These are phyloP conservation scores for Scenedesmus sp. DNA, from an alignment of 163 green algal species.

Conservation along the genomic window DNA sequence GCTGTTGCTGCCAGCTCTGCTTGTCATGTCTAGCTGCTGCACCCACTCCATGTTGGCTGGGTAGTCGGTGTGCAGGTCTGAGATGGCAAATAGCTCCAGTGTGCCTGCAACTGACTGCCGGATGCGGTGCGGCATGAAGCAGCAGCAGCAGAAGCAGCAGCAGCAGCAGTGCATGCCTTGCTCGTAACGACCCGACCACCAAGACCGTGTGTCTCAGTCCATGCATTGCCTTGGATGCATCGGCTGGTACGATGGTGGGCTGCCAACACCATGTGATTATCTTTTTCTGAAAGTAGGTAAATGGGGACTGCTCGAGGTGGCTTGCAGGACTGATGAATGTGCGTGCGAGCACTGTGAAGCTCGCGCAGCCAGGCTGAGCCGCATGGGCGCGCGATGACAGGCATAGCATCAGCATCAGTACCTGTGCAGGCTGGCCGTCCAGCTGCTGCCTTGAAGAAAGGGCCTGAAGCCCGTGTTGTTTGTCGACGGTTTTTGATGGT, in stretches of 20 bases:
- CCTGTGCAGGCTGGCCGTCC: not conserved
- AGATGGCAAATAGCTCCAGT: constrained; percentile 71
- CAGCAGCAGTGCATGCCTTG: not conserved
- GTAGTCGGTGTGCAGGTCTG: constrained; percentile 87
- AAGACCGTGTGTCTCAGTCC: too few relatives aligned
- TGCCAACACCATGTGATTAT: too few relatives aligned
- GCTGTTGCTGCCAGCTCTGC: not conserved
- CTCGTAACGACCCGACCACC: too few relatives aligned
- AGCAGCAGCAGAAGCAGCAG: too few relatives aligned
- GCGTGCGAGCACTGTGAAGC: not conserved
- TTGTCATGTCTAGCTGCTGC: constrained; percentile 12
- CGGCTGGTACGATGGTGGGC: too few relatives aligned
- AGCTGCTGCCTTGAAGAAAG: not conserved
- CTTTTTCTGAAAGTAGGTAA: too few relatives aligned
- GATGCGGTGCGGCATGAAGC: too few relatives aligned
- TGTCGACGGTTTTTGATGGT: not conserved
- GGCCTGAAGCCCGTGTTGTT: not conserved
- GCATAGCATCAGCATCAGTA: not conserved
- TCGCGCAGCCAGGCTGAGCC: not conserved
- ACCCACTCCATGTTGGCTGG: constrained; percentile 77
- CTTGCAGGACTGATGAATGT: not conserved
- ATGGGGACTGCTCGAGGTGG: not conserved
- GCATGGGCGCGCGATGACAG: too few relatives aligned
- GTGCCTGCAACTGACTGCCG: not conserved
- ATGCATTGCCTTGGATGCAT: not conserved